Percentiles rank a stretch among this genome's conserved stretches.
phyloP scores from a whole-genome alignment of 495 filamentous ascomycete genomes.

The Talaromyces stipitatus region DNA sequence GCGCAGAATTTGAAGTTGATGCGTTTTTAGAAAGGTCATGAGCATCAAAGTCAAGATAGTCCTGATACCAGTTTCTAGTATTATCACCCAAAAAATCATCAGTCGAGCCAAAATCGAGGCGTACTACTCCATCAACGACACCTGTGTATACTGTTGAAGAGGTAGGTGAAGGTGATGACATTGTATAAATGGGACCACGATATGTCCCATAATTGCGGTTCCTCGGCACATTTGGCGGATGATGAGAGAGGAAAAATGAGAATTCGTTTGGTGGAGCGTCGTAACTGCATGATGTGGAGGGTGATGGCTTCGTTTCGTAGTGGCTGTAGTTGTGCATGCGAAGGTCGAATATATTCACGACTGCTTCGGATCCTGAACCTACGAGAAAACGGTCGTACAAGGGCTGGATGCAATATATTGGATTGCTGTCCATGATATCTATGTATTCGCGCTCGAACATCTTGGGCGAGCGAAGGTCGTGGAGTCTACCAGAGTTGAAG shows the following conservation, averaged over 20 bases:
- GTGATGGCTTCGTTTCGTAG: constrained; percentile 18
- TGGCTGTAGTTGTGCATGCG: constrained; percentile 46
- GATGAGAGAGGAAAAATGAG: constrained; percentile 31
- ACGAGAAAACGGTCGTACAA: constrained; percentile 50
- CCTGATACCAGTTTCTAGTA: constrained; percentile 24
- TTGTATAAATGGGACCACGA: constrained; percentile 47
- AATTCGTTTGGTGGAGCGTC: constrained; percentile 15
- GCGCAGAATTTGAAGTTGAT: neutral
- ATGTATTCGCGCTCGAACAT: constrained; percentile 40
- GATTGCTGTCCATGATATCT: constrained; percentile 48
- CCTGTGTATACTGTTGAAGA: constrained; percentile 54
- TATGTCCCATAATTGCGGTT: constrained; percentile 17
- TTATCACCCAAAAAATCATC: constrained; percentile 29
- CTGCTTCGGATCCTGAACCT: constrained; percentile 46
- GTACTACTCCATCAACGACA: constrained; percentile 41
- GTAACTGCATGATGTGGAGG: neutral
- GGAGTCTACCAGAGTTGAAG: constrained; percentile 37
- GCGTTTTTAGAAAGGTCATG: constrained; percentile 11
- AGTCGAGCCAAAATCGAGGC: constrained; percentile 45
- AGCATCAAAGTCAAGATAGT: constrained; percentile 14
- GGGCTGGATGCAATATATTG: constrained; percentile 53
- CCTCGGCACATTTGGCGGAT: constrained; percentile 1
- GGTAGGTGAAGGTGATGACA: constrained; percentile 47
- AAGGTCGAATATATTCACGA: constrained; percentile 61
- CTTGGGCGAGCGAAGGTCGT: constrained; percentile 53